Evolutionary conservation across 2,329 filamentous ascomycete species (phyloP).

Genomic region (Fusarium sp.): DNA sequence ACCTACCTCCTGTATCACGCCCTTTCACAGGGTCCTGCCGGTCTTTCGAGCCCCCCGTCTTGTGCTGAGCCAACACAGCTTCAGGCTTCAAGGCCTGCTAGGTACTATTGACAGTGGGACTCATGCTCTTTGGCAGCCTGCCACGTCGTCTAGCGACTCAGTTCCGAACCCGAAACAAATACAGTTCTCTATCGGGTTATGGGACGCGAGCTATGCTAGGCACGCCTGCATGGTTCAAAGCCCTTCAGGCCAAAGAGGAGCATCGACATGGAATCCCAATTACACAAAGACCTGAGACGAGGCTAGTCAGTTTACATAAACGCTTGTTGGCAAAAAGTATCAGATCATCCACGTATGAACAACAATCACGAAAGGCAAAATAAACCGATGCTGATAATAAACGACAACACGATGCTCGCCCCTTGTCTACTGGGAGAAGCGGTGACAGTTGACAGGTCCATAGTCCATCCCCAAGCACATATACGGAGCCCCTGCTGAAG

Average conservation of each 20-base stretch:
- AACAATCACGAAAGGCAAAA: not conserved
- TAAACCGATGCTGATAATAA: not conserved
- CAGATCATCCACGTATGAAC: not conserved
- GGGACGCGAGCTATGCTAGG: constrained; percentile 9
- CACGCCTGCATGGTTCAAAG: not conserved
- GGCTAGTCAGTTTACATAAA: not conserved
- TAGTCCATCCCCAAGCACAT: constrained; percentile 5
- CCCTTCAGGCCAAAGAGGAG: not conserved
- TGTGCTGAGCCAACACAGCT: constrained; percentile 20
- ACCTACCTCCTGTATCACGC: not conserved
- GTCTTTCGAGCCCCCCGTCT: constrained; percentile 4
- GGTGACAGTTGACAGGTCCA: constrained; percentile 2
- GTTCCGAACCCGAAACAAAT: constrained; percentile 34
- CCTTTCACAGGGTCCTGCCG: constrained; percentile 9
- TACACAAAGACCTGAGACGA: constrained; percentile 9
- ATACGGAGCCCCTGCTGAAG: constrained; percentile 4
- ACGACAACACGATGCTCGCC: not conserved
- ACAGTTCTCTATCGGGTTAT: constrained; percentile 4
- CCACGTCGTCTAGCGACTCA: constrained; percentile 37
- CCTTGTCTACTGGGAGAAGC: not conserved
- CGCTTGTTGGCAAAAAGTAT: not conserved
- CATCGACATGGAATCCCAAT: not conserved
- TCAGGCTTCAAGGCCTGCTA: constrained; percentile 11
- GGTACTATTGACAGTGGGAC: constrained; percentile 15
- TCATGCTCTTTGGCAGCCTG: constrained; percentile 26